Conservation (phyloP, 148 eudicot genomes). For the Amaranthus cruentus region DNA sequence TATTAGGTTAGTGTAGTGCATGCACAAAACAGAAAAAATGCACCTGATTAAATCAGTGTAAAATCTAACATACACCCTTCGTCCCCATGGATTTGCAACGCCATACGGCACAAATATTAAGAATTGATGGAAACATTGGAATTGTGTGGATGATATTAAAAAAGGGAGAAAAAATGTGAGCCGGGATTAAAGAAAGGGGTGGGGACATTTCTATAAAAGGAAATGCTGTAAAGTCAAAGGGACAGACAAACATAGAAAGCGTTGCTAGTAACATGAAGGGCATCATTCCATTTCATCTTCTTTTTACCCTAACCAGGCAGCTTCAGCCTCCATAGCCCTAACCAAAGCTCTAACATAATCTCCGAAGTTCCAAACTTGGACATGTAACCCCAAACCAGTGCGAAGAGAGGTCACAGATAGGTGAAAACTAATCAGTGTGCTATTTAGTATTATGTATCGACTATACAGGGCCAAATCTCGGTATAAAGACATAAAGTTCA, state of each 20-base stretch:
- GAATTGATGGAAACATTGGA: too few relatives aligned
- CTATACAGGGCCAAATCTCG: neutral
- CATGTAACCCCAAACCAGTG: too few relatives aligned
- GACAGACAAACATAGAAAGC: too few relatives aligned
- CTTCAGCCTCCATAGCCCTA: neutral
- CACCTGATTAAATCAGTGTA: neutral
- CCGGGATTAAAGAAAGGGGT: too few relatives aligned
- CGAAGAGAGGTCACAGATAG: neutral
- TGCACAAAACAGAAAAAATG: neutral
- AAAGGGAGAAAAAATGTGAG: too few relatives aligned
- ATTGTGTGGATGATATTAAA: too few relatives aligned
- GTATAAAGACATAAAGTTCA: neutral
- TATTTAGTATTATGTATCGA: neutral
- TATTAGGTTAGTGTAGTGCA: neutral
- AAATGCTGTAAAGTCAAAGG: too few relatives aligned
- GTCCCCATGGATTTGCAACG: too few relatives aligned
- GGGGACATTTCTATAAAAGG: too few relatives aligned
- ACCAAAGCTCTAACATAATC: neutral
- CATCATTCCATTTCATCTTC: neutral
- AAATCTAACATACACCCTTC: neutral
- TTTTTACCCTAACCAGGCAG: neutral
- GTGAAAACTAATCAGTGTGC: neutral
- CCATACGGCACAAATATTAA: too few relatives aligned
- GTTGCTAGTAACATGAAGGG: neutral
- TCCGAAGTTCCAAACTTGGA: too few relatives aligned